phyloP scores from a whole-genome alignment of 805 yeast genomes.

The Jamesozyma jinghongensis region DNA sequence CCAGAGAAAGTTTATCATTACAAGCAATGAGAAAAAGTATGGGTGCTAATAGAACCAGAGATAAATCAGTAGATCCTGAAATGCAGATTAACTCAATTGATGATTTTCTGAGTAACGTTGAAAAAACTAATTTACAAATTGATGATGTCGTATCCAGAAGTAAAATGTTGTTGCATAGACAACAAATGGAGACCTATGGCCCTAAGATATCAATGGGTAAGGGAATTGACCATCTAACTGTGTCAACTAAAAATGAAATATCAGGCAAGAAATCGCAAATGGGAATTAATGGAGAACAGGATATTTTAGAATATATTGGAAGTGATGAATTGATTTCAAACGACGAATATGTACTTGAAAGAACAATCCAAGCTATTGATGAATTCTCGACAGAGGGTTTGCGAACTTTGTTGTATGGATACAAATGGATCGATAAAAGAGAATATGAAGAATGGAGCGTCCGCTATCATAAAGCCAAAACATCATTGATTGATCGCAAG shows the following conservation, averaged over 20 bases:
- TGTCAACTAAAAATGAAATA: not conserved
- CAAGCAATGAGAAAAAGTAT: conserved; percentile 26
- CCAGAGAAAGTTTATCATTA: conserved; percentile 24
- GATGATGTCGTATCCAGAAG: conserved; percentile 45
- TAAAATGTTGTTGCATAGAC: conserved; percentile 48
- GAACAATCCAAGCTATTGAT: conserved; percentile 82
- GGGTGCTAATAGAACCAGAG: conserved; percentile 10
- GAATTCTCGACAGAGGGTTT: conserved; percentile 93
- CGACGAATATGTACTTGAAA: conserved; percentile 71
- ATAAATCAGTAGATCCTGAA: conserved; percentile 15
- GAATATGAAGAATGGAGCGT: conserved; percentile 61
- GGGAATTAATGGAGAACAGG: not conserved
- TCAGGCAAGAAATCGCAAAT: not conserved
- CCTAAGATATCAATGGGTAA: conserved; percentile 7
- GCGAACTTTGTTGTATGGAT: conserved; percentile 79
- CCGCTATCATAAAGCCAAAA: conserved; percentile 65
- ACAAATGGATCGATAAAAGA: conserved; percentile 51
- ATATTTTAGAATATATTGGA: conserved; percentile 30
- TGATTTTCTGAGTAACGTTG: conserved; percentile 35
- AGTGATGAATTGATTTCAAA: conserved; percentile 53
- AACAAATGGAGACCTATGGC: conserved; percentile 49
- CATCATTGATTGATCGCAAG: conserved; percentile 60
- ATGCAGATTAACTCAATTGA: conserved; percentile 39
- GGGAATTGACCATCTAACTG: not conserved
- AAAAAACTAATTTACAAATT: conserved; percentile 42